Base-by-base conservation (phyloP, 1,284 basidiomycete species). In the Wallemia mellicola region DNA sequence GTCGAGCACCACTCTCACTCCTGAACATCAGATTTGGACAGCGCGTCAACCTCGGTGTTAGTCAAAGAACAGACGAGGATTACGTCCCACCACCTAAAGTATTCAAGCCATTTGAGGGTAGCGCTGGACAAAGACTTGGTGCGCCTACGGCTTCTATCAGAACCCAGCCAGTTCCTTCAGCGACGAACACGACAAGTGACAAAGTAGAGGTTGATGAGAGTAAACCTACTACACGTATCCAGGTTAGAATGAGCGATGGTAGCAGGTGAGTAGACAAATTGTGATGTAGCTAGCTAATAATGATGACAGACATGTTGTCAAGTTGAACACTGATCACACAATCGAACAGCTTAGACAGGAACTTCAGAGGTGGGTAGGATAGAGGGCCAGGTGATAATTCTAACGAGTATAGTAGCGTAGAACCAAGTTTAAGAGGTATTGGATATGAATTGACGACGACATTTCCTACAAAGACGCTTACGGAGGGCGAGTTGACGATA, bases 241-340 rank as follows among this genome's bases (percentile, higher is more conserved):
- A 95, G 72, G 76, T 96, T 60, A 75, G 91, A 57, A 69, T 96
- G 57, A 83, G 82, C 11, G 89, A 95, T 70, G 94, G 94, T 14
- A 84, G 85, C n/a, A 77, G 83, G 81, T 82, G 14, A 48, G n/a
- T 48, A 48, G 14, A 5, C 22, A 15, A 32, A 9, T 19, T 7
- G 30, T 9, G 19, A 19, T 7, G 30, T 32, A 9, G 30, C 9
- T 32, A 19, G 19, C 30, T 32, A 19, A 32, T 19, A 9, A 9
- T 32, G 30, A 32, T n/a, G 30, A 19, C 30, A 32, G 30, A 19
- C 7, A 32, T 19, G 30, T 32, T 9, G 30, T 32, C 19, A 32
- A 5, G 19, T 22, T 48, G 14, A 48, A 48, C 19, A 48, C 38
- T 17, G 38, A 48, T 22, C 38, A 48, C 19, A 48, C 38, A 5